Evolutionary conservation across 495 filamentous ascomycete species (phyloP).

Genomic region (Talaromyces liani): DNA sequence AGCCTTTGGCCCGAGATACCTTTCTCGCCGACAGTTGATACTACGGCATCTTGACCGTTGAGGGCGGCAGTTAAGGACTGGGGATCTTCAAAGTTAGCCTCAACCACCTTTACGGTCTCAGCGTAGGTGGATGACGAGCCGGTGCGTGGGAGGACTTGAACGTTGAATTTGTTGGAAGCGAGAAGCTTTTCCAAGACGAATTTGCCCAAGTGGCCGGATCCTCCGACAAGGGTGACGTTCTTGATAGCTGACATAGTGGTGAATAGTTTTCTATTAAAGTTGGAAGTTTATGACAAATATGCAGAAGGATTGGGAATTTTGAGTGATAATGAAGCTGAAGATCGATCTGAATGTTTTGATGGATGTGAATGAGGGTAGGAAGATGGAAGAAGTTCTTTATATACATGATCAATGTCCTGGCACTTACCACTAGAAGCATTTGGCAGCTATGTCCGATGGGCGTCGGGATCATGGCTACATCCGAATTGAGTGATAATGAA

Average conservation of each 20-base stretch:
- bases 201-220: constrained; percentile 12
- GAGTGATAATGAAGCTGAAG: too few relatives aligned
- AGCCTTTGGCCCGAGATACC: constrained; percentile 29
- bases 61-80: constrained; percentile 29
- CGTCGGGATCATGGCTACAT: too few relatives aligned
- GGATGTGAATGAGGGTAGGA: too few relatives aligned
- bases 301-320: too few relatives aligned
- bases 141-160: constrained; percentile 30
- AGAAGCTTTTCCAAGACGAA: constrained; percentile 27
- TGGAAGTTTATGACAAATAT: too few relatives aligned
- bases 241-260: constrained; percentile 3
- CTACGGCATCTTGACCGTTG: constrained; percentile 47
- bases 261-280: too few relatives aligned
- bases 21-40: constrained; percentile 39
- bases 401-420: background rate
- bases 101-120: constrained; percentile 9
- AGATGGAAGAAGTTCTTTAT: background rate
- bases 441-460: too few relatives aligned
- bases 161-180: constrained; percentile 17
- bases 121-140: constrained; percentile 13
- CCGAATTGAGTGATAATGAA: too few relatives aligned
- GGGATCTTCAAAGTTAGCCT: constrained; percentile 8
- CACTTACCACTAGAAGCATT: too few relatives aligned
- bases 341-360: too few relatives aligned
- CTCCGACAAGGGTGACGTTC: constrained; percentile 8